phyloP scores from a whole-genome alignment of 2,329 filamentous ascomycete genomes.

The Hypoxylon sp. region DNA sequence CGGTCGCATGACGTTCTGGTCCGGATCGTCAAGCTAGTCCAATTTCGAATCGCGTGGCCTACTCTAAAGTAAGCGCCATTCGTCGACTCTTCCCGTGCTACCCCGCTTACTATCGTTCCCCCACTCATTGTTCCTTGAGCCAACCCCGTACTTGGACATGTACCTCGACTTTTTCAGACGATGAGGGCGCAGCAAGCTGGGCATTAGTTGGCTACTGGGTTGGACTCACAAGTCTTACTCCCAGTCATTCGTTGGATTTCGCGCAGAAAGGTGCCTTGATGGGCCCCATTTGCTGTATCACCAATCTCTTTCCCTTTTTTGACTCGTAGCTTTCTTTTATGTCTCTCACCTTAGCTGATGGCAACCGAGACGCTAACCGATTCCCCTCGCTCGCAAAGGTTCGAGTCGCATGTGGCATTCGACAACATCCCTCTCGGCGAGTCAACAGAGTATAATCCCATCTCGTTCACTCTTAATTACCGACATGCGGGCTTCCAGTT shows the following conservation, averaged over 20 bases:
- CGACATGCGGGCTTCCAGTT: slow-evolving; percentile 90
- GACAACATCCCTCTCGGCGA: slow-evolving; percentile 72
- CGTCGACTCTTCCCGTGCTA: slow-evolving; percentile 39
- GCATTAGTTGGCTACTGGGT: slow-evolving; percentile 36
- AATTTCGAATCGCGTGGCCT: slow-evolving; percentile 40
- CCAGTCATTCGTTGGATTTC: slow-evolving; percentile 31
- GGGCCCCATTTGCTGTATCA: slow-evolving; percentile 27
- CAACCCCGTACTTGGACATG: slow-evolving; percentile 21
- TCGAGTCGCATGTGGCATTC: slow-evolving; percentile 72
- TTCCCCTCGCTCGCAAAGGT: slow-evolving; percentile 62
- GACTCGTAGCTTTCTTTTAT: slow-evolving; percentile 20
- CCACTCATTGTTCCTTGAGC: slow-evolving; percentile 27
- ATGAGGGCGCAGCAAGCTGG: slow-evolving; percentile 41
- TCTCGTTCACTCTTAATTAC: slow-evolving; percentile 84
- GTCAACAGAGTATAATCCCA: slow-evolving; percentile 70
- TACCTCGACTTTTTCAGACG: slow-evolving; percentile 23
- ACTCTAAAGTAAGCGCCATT: slow-evolving; percentile 42
- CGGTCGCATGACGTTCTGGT: slow-evolving; percentile 42
- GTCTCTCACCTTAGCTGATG: slow-evolving; percentile 46
- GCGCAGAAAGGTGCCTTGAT: slow-evolving; percentile 37
- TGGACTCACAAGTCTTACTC: slow-evolving; percentile 26
- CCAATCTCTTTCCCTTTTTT: slow-evolving; percentile 23
- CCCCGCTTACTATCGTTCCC: slow-evolving; percentile 39
- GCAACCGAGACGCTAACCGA: slow-evolving; percentile 55
- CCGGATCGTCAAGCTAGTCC: slow-evolving; percentile 44